Evolutionary conservation across 78 protist species (phyloP).

Genomic region (Paratrimastix pyriformis): DNA sequence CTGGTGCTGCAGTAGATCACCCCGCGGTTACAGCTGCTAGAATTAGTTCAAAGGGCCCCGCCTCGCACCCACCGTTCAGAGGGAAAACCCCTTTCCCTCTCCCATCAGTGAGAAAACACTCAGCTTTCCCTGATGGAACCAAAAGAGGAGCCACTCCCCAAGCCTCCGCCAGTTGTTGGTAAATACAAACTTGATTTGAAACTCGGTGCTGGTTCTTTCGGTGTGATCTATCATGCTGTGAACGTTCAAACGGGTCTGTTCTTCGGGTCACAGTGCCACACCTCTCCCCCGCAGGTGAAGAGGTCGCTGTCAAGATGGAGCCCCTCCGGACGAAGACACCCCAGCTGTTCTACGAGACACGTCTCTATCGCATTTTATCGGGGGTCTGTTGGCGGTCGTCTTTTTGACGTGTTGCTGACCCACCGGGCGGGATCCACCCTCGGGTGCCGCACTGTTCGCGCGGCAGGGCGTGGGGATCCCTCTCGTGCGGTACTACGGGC

Average conservation of each 20-base stretch:
- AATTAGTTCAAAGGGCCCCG: too few relatives aligned
- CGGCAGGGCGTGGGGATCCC: conserved; percentile 60
- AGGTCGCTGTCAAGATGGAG: conserved; percentile 4
- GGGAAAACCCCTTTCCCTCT: too few relatives aligned
- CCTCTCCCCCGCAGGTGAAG: neutral
- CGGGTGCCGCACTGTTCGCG: neutral
- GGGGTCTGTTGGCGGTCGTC: conserved; percentile 6
- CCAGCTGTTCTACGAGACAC: conserved; percentile 31
- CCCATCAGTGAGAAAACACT: too few relatives aligned
- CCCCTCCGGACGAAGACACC: conserved; percentile 14
- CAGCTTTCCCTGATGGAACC: too few relatives aligned
- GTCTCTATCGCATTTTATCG: conserved; percentile 15
- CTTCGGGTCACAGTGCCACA: neutral
- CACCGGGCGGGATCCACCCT: neutral
- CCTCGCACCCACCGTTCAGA: too few relatives aligned
- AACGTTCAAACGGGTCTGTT: neutral
- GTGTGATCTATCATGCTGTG: conserved; percentile 12
- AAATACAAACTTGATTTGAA: neutral
- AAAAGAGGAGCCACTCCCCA: too few relatives aligned
- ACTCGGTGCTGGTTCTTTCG: conserved; percentile 29
- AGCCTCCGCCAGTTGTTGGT: conserved; percentile 7
- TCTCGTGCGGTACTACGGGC: conserved; percentile 83
- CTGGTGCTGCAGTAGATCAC: too few relatives aligned
- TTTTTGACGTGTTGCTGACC: neutral
- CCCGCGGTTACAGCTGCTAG: too few relatives aligned